phyloP scores from a whole-genome alignment of 2,329 filamentous ascomycete species.

The Fusarium luffae region DNA sequence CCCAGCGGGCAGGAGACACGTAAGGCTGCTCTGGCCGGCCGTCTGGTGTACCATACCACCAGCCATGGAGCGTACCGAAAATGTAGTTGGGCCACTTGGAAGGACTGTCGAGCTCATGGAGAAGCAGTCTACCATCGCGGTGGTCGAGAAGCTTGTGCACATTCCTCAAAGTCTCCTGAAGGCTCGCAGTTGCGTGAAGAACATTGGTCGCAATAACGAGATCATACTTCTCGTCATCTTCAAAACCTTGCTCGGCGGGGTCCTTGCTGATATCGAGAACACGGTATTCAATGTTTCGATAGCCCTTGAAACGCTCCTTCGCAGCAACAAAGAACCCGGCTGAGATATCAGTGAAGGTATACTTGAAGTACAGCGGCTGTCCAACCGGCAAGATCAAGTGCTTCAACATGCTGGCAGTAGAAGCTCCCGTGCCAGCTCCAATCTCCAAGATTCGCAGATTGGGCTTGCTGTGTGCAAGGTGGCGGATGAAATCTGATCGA shows the following conservation, averaged over 20 bases:
- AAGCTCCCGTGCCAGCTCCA: too few relatives aligned
- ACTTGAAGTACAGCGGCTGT: slow-evolving; percentile 37
- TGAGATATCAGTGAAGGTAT: slow-evolving; percentile 49
- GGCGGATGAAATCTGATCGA: too few relatives aligned
- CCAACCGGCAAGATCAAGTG: too few relatives aligned
- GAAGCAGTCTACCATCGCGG: slow-evolving; percentile 44
- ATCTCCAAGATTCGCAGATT: too few relatives aligned
- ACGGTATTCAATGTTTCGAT: slow-evolving; percentile 19
- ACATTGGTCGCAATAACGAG: slow-evolving; percentile 4
- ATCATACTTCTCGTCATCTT: background rate
- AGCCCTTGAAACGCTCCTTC: slow-evolving; percentile 43
- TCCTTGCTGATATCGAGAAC: slow-evolving; percentile 2
- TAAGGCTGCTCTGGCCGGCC: slow-evolving; percentile 45
- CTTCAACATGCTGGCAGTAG: too few relatives aligned
- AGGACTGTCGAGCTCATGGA: slow-evolving; percentile 44
- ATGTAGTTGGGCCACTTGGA: too few relatives aligned
- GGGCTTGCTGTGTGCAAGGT: too few relatives aligned
- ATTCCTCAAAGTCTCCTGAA: slow-evolving; percentile 47
- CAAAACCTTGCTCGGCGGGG: slow-evolving; percentile 1
- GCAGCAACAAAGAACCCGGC: slow-evolving; percentile 42
- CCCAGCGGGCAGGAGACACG: slow-evolving; percentile 42
- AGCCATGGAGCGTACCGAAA: slow-evolving; percentile 45
- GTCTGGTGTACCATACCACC: slow-evolving; percentile 52
- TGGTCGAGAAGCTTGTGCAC: slow-evolving; percentile 48
- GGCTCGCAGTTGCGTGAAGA: slow-evolving; percentile 51